These are phyloP conservation scores for Pyrrhoderma noxium DNA, from an alignment of 1,284 basidiomycete species.

Conservation along the genomic window DNA sequence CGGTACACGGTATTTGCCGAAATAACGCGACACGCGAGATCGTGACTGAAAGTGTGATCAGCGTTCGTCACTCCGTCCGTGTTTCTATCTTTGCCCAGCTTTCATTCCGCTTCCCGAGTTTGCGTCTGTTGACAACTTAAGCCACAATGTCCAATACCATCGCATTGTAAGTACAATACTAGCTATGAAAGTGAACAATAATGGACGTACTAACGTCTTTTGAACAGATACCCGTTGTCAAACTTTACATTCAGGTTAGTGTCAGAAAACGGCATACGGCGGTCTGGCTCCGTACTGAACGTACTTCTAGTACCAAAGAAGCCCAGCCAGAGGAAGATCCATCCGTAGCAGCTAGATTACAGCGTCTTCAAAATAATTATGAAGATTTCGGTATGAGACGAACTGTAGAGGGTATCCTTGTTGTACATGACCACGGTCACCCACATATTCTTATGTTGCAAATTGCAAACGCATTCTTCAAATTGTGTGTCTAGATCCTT, in stretches of 20 bases:
- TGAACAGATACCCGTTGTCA: constrained; percentile 74
- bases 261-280: not conserved
- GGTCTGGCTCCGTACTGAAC: not conserved
- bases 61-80: too few relatives aligned
- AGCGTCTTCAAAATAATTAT: constrained; percentile 91
- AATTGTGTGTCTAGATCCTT: constrained; percentile 65
- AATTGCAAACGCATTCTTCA: constrained; percentile 98
- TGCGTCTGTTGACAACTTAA: too few relatives aligned
- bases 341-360: constrained; percentile 83
- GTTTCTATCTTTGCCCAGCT: too few relatives aligned
- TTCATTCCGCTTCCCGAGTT: too few relatives aligned
- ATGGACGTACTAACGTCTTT: too few relatives aligned
- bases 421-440: constrained; percentile 92
- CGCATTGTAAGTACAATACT: constrained; percentile 45
- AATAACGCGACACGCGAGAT: too few relatives aligned
- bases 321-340: constrained; percentile 95
- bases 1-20: too few relatives aligned
- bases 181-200: not conserved
- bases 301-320: constrained; percentile 73
- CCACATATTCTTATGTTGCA: constrained; percentile 97
- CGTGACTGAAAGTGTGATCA: too few relatives aligned
- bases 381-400: constrained; percentile 92
- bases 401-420: constrained; percentile 93
- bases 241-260: constrained; percentile 78
- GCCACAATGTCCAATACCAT: constrained; percentile 76